Evolutionary conservation across 108 stramenopile species (phyloP).

Genomic region (Halocafeteria seosinensis): DNA sequence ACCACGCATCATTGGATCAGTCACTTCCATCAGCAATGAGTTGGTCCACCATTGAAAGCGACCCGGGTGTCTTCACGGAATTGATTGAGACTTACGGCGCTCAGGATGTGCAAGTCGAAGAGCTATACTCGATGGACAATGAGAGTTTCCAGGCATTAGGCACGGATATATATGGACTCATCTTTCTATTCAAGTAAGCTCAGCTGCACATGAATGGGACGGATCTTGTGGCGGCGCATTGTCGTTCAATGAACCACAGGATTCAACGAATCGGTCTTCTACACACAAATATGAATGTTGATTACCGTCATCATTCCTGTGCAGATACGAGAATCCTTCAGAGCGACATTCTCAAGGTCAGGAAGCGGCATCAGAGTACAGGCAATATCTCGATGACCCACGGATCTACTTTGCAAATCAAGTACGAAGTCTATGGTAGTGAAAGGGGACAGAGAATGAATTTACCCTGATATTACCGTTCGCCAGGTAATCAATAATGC

Average conservation of each 20-base stretch:
- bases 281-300: too few species aligned
- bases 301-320: too few species aligned
- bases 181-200: neutral
- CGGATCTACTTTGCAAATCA: neutral
- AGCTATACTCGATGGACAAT: neutral
- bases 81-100: neutral
- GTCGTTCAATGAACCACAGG: too few species aligned
- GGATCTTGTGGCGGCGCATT: neutral
- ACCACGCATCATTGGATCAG: too few species aligned
- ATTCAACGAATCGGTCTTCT: too few species aligned
- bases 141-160: neutral
- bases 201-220: neutral
- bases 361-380: too few species aligned
- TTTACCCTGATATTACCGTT: too few species aligned
- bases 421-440: too few species aligned
- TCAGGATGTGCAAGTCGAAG: neutral
- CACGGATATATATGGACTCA: neutral
- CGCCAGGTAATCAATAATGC: slow-evolving; percentile 53
- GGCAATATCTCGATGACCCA: neutral
- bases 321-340: too few species aligned
- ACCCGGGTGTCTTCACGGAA: neutral
- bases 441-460: too few species aligned
- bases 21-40: too few species aligned
- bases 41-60: neutral
- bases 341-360: too few species aligned